Evolutionary conservation across 2,329 filamentous ascomycete genomes (phyloP).

Genomic region (Albifimbria verrucaria): DNA sequence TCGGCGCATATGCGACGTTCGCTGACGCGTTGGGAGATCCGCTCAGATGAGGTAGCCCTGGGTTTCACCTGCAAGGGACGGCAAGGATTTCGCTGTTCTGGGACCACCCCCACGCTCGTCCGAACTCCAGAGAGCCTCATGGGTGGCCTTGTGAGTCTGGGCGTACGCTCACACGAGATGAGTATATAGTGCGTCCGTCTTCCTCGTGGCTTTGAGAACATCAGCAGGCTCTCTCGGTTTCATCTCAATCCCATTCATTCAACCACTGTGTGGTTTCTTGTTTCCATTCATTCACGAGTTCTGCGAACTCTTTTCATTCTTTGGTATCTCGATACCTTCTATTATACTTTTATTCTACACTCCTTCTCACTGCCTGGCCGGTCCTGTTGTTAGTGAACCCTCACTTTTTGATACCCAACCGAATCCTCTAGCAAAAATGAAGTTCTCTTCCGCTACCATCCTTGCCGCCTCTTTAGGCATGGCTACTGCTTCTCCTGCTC

Average conservation of each 20-base stretch:
- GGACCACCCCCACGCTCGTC: background rate
- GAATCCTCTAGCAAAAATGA: slow-evolving; percentile 10
- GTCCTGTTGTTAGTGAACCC: background rate
- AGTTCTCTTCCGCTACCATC: slow-evolving; percentile 6
- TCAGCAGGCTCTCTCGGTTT: background rate
- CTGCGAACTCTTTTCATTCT: background rate
- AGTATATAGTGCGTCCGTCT: background rate
- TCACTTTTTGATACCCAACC: slow-evolving; percentile 1
- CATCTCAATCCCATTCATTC: background rate
- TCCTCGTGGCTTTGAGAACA: background rate
- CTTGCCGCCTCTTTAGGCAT: slow-evolving; percentile 11
- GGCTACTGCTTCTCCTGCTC: slow-evolving; percentile 13
- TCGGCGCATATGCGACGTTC: background rate
- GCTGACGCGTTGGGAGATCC: background rate
- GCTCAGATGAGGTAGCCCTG: background rate
- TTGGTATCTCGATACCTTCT: slow-evolving; percentile 1
- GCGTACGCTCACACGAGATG: background rate
- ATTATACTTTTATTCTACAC: background rate
- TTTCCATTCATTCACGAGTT: background rate
- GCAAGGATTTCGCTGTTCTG: background rate
- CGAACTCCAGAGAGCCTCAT: background rate
- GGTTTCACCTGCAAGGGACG: background rate
- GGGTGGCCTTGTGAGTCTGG: background rate
- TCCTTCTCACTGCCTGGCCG: slow-evolving; percentile 2
- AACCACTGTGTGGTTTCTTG: background rate